phyloP scores from a whole-genome alignment of 768 basidiomycete species.

The Crucibulum laeve region DNA sequence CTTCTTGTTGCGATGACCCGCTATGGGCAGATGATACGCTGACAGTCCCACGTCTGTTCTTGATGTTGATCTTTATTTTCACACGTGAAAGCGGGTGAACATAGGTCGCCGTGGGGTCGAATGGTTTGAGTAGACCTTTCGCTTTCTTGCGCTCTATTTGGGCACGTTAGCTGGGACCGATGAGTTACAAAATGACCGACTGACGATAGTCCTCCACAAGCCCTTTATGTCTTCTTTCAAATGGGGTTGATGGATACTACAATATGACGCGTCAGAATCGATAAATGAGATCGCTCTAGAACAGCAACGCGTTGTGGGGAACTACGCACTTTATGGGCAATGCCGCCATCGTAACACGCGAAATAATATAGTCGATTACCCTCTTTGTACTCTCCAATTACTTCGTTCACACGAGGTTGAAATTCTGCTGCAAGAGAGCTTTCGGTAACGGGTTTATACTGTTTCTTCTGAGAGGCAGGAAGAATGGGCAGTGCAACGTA shows the following conservation, averaged over 20 bases:
- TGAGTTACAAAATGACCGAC: conserved; percentile 14
- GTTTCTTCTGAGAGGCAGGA: conserved; percentile 27
- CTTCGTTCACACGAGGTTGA: conserved; percentile 32
- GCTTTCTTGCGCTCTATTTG: conserved; percentile 42
- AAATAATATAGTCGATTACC: conserved; percentile 48
- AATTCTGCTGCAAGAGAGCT: conserved; percentile 26
- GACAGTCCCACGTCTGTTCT: conserved; percentile 14
- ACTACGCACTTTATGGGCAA: conserved; percentile 49
- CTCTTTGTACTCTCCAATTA: conserved; percentile 55
- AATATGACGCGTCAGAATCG: conserved; percentile 22
- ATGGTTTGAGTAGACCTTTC: conserved; percentile 37
- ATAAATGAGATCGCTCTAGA: not conserved
- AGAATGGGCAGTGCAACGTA: conserved; percentile 36
- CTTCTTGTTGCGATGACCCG: conserved; percentile 20
- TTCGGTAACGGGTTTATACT: conserved; percentile 34
- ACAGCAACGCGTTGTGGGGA: conserved; percentile 7
- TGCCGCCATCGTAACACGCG: conserved; percentile 54
- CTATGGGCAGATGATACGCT: conserved; percentile 22
- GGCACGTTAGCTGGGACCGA: conserved; percentile 6
- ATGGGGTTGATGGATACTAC: conserved; percentile 38
- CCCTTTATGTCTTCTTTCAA: conserved; percentile 33
- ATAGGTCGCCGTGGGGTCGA: conserved; percentile 56
- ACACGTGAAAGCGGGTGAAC: conserved; percentile 61
- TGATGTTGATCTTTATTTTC: conserved; percentile 29
- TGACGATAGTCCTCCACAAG: conserved; percentile 56